Base-by-base conservation (phyloP, 345 rosid genomes). In the Sapria himalayana region DNA sequence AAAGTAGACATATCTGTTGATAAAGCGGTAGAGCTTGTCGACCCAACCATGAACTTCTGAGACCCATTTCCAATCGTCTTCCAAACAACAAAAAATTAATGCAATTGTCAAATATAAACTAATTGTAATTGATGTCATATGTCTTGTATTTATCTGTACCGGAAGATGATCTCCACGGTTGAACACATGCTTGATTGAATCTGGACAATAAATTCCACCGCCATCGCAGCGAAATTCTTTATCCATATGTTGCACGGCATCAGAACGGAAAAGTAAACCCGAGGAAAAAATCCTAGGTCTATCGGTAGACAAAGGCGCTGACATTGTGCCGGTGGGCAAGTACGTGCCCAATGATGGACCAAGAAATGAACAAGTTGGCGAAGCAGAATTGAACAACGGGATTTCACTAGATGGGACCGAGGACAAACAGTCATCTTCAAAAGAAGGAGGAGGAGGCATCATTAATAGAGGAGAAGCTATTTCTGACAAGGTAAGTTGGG, bases 391-490 rank as follows among this genome's bases (percentile, higher is more conserved):
- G n/a, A n/a, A n/a, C 37, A 70, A 25, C 41, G 74, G 73, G 4
- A 54, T 40, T 61, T 61, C 78, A n/a, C n/a, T n/a, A 51, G 78
- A 52, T 33, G 98, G 73, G 39, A 74, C 66, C 1, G 85, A 69
- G 43, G 95, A 72, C 49, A 79, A 53, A 56, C 84, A 69, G 56
- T 84, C 66, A 15, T 89, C 92, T 25, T 84, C 86, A 3, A 69
- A 77, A 46, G 64, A 53, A 0, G 69, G 15, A 2, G 67, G 54
- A n/a, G 70, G 32, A 9, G 59, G 65, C 39, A 62, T 58, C 18
- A 42, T 67, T 39, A 67, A 27, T 14, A 76, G 39, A 7, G 60
- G 52, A 4, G 35, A 36, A 19, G 39, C 56, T 3, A 58, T 46
- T 23, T 63, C 67, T 3, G 42, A n/a, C 25, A 24, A 57, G 18